Evolutionary conservation across 2,329 filamentous ascomycete genomes (phyloP), one percentile per base, ranked within the genome.

Genomic region (Ramichloridium luteum): DNA sequence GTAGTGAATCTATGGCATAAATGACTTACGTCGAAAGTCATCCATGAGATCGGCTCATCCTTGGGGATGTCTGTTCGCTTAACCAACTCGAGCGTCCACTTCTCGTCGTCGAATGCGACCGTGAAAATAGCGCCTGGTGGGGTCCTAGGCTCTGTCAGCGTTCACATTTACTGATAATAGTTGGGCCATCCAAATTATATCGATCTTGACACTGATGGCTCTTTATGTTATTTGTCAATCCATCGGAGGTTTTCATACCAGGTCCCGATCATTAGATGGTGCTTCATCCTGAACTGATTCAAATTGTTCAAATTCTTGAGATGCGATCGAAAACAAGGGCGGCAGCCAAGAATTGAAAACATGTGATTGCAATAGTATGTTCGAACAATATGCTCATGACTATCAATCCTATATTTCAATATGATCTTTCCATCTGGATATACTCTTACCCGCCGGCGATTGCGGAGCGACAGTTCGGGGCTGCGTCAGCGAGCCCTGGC

Each of bases 21-120:
- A 28, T 20, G 14, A 50, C 77, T 60, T 64, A 84, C 81, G 55
- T 83, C 79, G 50, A 92, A 88, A 11, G 82, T 78, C 80, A 93
- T 88, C 84, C 84, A 93, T 37, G 83, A 92, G 44, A 93, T 90
- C 5, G 84, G 81, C 59, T 93, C 82, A 42, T 88, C 80, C 31
- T 80, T 60, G 4, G 82, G 78, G 35, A 92, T 90, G 36, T 76
- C 73, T 1, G 82, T 90, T 47, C 78, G 75, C 62, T 88, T 85
- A 51, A 92, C 62, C 49, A 90, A 59, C 44, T 77, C 70, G 38
- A 92, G 60, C 5, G 76, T 77, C 43, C 85, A 62, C 23, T 72
- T 74, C 58, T 86, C 80, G 46, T 88, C 82, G 60, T 93, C 81
- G 53, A 93, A 93, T 38, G 77, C 73, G 38, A 93, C 78, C 0